These are phyloP conservation scores for Rugonectria rugulosa DNA, from an alignment of 2,329 filamentous ascomycete genomes.

Conservation along the genomic window DNA sequence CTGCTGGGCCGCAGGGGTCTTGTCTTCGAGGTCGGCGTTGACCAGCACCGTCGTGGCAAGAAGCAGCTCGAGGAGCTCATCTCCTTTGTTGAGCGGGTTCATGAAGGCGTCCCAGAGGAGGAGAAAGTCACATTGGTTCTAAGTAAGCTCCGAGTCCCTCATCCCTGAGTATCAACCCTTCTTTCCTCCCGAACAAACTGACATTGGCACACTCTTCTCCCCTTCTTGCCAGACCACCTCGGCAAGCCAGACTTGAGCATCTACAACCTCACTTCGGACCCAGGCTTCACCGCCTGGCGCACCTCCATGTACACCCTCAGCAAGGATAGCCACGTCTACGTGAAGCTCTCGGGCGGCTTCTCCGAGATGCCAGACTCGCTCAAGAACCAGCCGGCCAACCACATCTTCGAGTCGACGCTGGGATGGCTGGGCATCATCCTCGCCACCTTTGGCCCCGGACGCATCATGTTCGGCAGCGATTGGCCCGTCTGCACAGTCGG, in stretches of 20 bases:
- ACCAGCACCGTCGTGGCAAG: constrained; percentile 78
- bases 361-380: constrained; percentile 74
- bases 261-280: constrained; percentile 61
- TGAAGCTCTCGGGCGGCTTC: constrained; percentile 91
- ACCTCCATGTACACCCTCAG: constrained; percentile 72
- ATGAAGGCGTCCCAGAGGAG: constrained; percentile 65
- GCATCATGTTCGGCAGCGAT: constrained; percentile 91
- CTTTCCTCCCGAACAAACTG: constrained; percentile 10
- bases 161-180: background rate
- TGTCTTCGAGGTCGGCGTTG: constrained; percentile 84
- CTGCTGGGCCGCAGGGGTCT: constrained; percentile 69
- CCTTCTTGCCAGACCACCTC: constrained; percentile 73
- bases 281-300: constrained; percentile 73
- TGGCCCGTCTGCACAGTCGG: constrained; percentile 88
- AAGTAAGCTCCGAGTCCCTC: constrained; percentile 61
- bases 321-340: constrained; percentile 72
- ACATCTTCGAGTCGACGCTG: constrained; percentile 68
- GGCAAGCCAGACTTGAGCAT: constrained; percentile 84
- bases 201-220: no score
- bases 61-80: constrained; percentile 76
- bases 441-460: constrained; percentile 71
- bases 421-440: constrained; percentile 79
- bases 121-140: constrained; percentile 73
- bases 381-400: constrained; percentile 55
- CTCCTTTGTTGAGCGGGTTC: constrained; percentile 73